These are phyloP conservation scores for Fusarium nygamai DNA, from an alignment of 2,329 filamentous ascomycete genomes.

Conservation along the genomic window DNA sequence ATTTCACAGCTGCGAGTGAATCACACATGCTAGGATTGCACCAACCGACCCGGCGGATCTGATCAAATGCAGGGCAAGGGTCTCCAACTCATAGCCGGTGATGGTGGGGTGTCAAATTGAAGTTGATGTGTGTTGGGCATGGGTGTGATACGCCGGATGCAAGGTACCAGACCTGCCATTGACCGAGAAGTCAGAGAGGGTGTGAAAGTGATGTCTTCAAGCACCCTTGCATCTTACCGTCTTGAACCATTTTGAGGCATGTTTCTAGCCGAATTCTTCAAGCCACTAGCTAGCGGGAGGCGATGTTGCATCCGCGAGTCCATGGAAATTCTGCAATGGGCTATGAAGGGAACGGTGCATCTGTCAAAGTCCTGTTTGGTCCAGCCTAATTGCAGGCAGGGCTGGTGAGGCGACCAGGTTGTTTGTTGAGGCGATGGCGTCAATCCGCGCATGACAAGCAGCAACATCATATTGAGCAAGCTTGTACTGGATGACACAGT, in stretches of 20 bases:
- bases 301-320: constrained; percentile 30
- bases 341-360: not conserved
- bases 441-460: constrained; percentile 1
- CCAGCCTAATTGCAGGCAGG: constrained; percentile 12
- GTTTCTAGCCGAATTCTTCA: constrained; percentile 19
- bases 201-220: constrained; percentile 27
- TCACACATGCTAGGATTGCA: constrained; percentile 3
- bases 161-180: constrained; percentile 37
- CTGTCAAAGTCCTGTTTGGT: constrained; percentile 24
- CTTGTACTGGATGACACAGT: not conserved
- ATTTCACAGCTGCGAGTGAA: constrained; percentile 25
- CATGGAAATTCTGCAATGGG: constrained; percentile 1
- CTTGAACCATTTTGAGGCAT: constrained; percentile 20
- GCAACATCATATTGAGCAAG: not conserved
- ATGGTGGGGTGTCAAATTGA: constrained; percentile 16
- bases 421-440: constrained; percentile 16
- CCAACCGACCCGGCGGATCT: constrained; percentile 16
- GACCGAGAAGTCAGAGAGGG: constrained; percentile 18
- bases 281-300: constrained; percentile 15
- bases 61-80: constrained; percentile 14
- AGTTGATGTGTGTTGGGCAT: constrained; percentile 20
- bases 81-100: constrained; percentile 8
- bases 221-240: constrained; percentile 22
- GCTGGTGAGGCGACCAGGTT: constrained; percentile 19
- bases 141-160: constrained; percentile 34